These are phyloP conservation scores for Globisporangium apiculatum DNA, from an alignment of 352 stramenopile species.

Conservation along the genomic window DNA sequence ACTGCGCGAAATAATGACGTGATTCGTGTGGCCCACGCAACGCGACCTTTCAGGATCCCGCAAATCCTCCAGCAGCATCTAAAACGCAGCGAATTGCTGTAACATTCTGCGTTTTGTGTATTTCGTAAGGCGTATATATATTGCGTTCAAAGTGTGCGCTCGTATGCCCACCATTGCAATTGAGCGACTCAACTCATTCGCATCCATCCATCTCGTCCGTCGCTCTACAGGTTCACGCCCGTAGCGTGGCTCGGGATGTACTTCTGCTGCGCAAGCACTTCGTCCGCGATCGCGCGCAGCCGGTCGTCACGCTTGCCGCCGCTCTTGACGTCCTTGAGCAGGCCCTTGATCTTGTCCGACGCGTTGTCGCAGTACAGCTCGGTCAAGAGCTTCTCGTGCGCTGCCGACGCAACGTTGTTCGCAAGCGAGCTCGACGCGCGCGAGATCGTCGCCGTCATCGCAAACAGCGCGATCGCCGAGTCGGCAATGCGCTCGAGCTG, in stretches of 20 bases:
- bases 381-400: conserved; percentile 74
- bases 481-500: conserved; percentile 82
- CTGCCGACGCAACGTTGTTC: conserved; percentile 40
- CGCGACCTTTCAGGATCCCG: neutral
- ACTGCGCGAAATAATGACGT: no score
- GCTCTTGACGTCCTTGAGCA: conserved; percentile 59
- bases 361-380: conserved; percentile 75
- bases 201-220: neutral
- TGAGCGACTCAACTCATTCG: neutral
- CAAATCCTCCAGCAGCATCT: neutral
- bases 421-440: conserved; percentile 61
- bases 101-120: neutral
- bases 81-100: neutral
- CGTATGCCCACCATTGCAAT: neutral
- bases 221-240: conserved; percentile 49
- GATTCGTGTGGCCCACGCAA: neutral
- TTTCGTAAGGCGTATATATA: neutral
- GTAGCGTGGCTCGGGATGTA: conserved; percentile 78
- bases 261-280: conserved; percentile 64
- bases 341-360: conserved; percentile 52
- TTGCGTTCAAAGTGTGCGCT: neutral
- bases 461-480: conserved; percentile 74
- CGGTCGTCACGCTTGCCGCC: conserved; percentile 55
- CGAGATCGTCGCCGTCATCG: conserved; percentile 85
- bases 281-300: conserved; percentile 68